Base-by-base conservation (phyloP, 2,329 filamentous ascomycete species). In the Fusarium brachygibbosum region DNA sequence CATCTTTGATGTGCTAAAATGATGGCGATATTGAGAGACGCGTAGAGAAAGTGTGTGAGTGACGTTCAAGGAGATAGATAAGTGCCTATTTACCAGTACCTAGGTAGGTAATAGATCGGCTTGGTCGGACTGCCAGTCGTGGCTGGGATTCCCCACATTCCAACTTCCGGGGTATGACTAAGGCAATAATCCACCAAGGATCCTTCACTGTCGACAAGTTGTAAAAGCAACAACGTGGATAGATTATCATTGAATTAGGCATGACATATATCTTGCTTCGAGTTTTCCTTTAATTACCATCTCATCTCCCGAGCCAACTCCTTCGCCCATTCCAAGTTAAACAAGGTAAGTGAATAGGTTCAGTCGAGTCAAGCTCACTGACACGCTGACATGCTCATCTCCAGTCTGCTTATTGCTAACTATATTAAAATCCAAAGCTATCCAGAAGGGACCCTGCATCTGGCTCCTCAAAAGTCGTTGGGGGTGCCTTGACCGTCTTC, bases 381-480 rank as follows among this genome's bases (percentile, higher is more conserved):
- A 23, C 48, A 19, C n/a, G n/a, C 12, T 19, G 25, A 29, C 13
- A 12, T 17, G 23, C 28, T 51, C 10, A 19, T 25, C 23, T 21
- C 13, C 6, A 16, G 25, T 5, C n/a, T 29, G 13, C 17, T 13
- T 21, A 8, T 16, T 28, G 21, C n/a, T 19, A n/a, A 7, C 32
- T 50, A 21, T 11, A 25, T 58, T 73, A 98, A 77, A 98, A 96
- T 2, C 95, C 95, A 85, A 98, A 98, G 78, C 88, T 94, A 83
- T 98, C 95, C 73, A 98, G 84, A 76, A 99, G 81, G 62, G 93
- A 95, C 77, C 88, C 93, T 29, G 92, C 87, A 81, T 97, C 94
- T n/a, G 96, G 96, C 79, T 99, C 96, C 73, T 97, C 87, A 77
- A 98, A 98, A 67, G 91, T 89, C 21, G 91, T 93, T 2, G 93